phyloP scores from a whole-genome alignment of 179 eudicot species.

The Actinidia chinensis region DNA sequence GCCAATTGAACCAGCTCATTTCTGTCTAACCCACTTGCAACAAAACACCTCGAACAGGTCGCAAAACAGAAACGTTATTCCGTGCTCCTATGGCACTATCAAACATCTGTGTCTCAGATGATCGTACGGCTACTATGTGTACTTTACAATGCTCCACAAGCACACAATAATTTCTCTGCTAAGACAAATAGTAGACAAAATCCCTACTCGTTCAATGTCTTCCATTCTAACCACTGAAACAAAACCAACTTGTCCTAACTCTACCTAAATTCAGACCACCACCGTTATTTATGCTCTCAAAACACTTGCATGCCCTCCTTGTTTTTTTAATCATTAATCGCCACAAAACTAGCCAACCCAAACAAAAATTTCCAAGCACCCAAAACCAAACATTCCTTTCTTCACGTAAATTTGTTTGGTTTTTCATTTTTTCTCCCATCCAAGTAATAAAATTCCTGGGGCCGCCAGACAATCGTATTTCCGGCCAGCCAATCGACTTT shows the following conservation, averaged over 20 bases:
- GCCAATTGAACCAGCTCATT: no score
- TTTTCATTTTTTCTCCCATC: not conserved
- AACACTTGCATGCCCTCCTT: not conserved
- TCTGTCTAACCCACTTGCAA: no score
- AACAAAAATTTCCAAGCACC: not conserved
- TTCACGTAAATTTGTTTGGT: not conserved
- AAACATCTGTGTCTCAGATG: no score
- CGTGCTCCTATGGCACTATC: no score
- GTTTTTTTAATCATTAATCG: not conserved
- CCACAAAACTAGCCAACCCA: not conserved
- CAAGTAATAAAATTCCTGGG: not conserved
- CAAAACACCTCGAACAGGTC: no score
- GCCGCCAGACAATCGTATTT: slow-evolving; percentile 17
- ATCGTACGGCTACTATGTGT: no score
- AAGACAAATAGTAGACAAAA: no score
- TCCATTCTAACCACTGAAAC: slow-evolving; percentile 2
- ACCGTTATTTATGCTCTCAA: slow-evolving; percentile 12
- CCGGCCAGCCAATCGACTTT: slow-evolving; percentile 21
- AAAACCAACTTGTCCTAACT: slow-evolving; percentile 18
- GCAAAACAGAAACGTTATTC: no score
- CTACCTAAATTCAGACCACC: slow-evolving; percentile 13
- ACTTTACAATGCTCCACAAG: no score
- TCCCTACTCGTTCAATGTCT: slow-evolving; percentile 15
- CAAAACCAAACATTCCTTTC: slow-evolving; percentile 3
- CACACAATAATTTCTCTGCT: no score